phyloP scores from a whole-genome alignment of 2,329 filamentous ascomycete species.

The Emergomyces pasteurianus region DNA sequence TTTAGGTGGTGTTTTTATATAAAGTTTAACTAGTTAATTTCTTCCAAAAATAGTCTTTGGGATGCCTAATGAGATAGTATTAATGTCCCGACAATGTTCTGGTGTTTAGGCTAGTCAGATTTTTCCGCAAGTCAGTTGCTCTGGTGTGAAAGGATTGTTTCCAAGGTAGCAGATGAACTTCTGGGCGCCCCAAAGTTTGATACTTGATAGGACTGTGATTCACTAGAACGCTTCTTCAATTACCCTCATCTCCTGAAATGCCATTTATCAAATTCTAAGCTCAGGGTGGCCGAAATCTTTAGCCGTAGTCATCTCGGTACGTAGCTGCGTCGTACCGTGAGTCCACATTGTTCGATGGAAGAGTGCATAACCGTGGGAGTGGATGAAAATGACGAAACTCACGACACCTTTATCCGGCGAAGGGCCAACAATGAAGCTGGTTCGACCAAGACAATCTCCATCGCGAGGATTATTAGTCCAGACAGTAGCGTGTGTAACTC shows the following conservation, averaged over 20 bases:
- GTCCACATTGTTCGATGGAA: no score
- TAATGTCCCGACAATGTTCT: neutral
- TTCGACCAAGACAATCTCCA: neutral
- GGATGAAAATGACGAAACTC: neutral
- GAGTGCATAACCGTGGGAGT: neutral
- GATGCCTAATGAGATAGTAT: neutral
- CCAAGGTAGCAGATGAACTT: neutral
- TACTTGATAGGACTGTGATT: neutral
- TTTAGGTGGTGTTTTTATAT: neutral
- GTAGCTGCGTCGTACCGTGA: neutral
- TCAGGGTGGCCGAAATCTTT: neutral
- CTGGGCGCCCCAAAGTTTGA: no score
- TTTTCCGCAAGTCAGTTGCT: neutral
- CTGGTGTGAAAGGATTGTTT: neutral
- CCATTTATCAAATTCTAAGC: neutral
- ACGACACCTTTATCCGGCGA: neutral
- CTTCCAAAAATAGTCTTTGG: neutral
- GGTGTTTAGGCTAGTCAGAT: neutral
- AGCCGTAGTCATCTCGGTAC: neutral
- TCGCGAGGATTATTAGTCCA: neutral
- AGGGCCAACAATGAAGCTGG: neutral
- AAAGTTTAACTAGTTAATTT: neutral
- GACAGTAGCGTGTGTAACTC: neutral
- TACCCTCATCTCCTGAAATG: neutral
- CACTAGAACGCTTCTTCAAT: neutral